Evolutionary conservation across 1,284 basidiomycete species (phyloP).

Genomic region (Paramarasmius palmivorus): DNA sequence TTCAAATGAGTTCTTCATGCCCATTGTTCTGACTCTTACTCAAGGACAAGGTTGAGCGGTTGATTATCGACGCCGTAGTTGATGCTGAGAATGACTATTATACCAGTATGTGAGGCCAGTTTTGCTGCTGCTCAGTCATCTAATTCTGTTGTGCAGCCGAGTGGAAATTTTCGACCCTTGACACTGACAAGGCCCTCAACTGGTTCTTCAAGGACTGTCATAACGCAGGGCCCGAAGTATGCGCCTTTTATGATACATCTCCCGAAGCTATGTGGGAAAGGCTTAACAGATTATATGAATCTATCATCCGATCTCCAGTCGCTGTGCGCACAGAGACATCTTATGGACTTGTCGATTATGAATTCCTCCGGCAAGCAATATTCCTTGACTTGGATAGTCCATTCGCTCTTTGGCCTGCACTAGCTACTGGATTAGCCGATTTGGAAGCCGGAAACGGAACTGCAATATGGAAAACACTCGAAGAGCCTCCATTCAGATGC

Average conservation of each 20-base stretch:
- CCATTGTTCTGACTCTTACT: not conserved
- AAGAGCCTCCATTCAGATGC: slow-evolving; percentile 6
- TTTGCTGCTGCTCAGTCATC: not conserved
- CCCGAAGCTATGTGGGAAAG: slow-evolving; percentile 25
- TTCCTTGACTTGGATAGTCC: slow-evolving; percentile 14
- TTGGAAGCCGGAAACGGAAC: slow-evolving; percentile 16
- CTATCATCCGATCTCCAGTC: slow-evolving; percentile 12
- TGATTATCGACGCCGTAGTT: slow-evolving; percentile 34
- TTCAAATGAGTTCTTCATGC: slow-evolving; percentile 1
- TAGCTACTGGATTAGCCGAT: slow-evolving; percentile 18
- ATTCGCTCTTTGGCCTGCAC: slow-evolving; percentile 8
- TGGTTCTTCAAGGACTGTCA: slow-evolving; percentile 26
- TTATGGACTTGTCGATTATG: slow-evolving; percentile 18
- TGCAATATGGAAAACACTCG: slow-evolving; percentile 10
- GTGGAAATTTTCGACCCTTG: slow-evolving; percentile 24
- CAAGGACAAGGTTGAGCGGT: slow-evolving; percentile 39
- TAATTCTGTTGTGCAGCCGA: slow-evolving; percentile 15
- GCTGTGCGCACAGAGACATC: slow-evolving; percentile 10
- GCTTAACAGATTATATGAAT: slow-evolving; percentile 15
- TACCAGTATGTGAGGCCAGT: slow-evolving; percentile 10
- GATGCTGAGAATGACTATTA: slow-evolving; percentile 36
- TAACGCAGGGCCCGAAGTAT: slow-evolving; percentile 21
- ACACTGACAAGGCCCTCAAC: slow-evolving; percentile 27
- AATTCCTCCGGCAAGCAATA: slow-evolving; percentile 8
- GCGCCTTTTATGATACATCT: slow-evolving; percentile 27